Conservation (phyloP, 306 rosid genomes). For the Sesbania bispinosa region DNA sequence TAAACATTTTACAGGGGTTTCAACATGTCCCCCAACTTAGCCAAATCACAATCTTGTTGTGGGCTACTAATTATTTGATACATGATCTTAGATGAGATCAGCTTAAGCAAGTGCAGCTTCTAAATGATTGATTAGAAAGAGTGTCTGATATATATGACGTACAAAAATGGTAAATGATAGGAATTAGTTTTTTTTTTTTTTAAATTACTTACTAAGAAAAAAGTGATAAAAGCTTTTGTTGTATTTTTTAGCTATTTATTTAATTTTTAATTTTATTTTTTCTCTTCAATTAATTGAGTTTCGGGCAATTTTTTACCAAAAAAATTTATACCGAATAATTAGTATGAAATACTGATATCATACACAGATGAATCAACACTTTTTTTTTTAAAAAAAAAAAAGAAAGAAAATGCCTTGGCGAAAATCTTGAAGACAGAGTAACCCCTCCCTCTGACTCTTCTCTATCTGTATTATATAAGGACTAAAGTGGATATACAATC, state of each 20-base stretch:
- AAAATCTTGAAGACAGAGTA: not conserved
- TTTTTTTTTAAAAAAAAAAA: too few relatives aligned
- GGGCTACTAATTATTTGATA: constrained; percentile 1
- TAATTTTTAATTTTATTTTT: too few relatives aligned
- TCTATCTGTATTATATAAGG: not conserved
- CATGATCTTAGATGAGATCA: constrained; percentile 11
- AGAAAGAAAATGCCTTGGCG: too few relatives aligned
- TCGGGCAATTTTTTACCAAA: too few relatives aligned
- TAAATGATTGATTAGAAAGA: not conserved
- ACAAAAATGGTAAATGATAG: not conserved
- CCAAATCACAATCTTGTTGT: not conserved
- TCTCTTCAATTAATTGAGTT: too few relatives aligned
- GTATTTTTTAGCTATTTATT: too few relatives aligned
- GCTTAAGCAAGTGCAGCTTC: constrained; percentile 16
- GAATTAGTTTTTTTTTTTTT: too few relatives aligned
- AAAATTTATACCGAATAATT: too few relatives aligned
- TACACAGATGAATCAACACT: too few relatives aligned
- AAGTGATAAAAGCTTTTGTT: too few relatives aligned
- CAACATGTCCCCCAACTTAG: constrained; percentile 14
- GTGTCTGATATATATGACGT: not conserved
- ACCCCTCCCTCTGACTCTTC: not conserved
- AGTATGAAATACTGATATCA: too few relatives aligned
- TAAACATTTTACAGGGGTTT: constrained; percentile 1
- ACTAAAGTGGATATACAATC: constrained; percentile 37
- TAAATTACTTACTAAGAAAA: too few relatives aligned